phyloP scores from a whole-genome alignment of 352 stramenopile genomes.

The Albugo laibachii region DNA sequence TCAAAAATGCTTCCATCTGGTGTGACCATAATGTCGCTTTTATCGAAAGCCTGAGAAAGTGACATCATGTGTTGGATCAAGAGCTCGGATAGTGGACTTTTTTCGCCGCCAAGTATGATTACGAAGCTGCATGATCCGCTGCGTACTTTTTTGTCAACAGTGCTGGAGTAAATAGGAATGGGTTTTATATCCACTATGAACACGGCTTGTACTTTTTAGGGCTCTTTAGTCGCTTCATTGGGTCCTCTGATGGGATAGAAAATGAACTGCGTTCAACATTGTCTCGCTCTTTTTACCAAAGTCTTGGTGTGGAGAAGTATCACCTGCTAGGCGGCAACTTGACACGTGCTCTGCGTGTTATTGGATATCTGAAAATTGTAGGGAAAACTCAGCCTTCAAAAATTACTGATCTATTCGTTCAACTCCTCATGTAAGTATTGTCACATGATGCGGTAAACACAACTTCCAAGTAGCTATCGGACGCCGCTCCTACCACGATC shows the following conservation, averaged over 20 bases:
- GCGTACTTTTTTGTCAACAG: slow-evolving; percentile 78
- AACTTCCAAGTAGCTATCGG: too few relatives aligned
- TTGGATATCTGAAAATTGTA: too few relatives aligned
- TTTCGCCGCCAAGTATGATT: slow-evolving; percentile 80
- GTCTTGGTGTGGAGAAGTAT: too few relatives aligned
- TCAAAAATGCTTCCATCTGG: slow-evolving; percentile 14
- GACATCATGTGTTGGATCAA: slow-evolving; percentile 85
- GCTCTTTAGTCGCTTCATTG: slow-evolving; percentile 84
- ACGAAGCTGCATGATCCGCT: slow-evolving; percentile 64
- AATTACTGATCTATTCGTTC: too few relatives aligned
- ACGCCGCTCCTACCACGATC: too few relatives aligned
- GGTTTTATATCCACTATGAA: slow-evolving; percentile 87
- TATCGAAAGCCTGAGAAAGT: slow-evolving; percentile 86
- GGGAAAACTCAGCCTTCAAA: too few relatives aligned
- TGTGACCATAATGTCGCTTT: slow-evolving; percentile 89
- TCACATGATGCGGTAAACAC: too few relatives aligned
- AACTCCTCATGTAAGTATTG: too few relatives aligned
- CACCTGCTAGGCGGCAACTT: too few relatives aligned
- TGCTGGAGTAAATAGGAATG: slow-evolving; percentile 83
- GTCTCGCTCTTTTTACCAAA: too few relatives aligned
- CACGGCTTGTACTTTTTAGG: slow-evolving; percentile 86
- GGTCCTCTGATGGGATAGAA: slow-evolving; percentile 78
- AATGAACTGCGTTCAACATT: background rate
- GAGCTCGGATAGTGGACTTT: slow-evolving; percentile 76
- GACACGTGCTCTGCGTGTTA: too few relatives aligned